Evolutionary conservation across 495 filamentous ascomycete genomes (phyloP), one percentile per base, ranked within the genome.

Genomic region (Barbatosphaeria neglecta): DNA sequence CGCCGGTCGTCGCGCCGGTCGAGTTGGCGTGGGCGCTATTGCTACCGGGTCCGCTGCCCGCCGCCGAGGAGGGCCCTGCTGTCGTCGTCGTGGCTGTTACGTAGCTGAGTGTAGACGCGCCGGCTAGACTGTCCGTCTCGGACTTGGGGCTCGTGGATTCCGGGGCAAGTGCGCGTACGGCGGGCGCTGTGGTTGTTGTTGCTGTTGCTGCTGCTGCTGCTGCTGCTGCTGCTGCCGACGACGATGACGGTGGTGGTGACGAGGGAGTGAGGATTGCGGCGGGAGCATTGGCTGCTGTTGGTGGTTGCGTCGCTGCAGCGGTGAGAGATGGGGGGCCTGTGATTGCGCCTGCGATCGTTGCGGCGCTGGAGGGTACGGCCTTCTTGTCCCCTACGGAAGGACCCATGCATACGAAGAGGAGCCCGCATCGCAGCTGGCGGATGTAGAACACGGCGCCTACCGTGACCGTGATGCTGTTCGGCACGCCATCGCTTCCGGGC

Each of bases 381-480:
- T 39, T 43, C 38, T 17, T 16, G 7, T 17, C 45, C 8, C 43
- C 35, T 2, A 17, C n/a, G 15, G 45, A 40, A n/a, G 68, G 67
- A n/a, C 73, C 72, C 40, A 75, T 62, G 51, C 69, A 73, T 40
- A 78, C 64, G 49, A 76, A 74, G 31, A 78, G 50, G 48, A 78
- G 61, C 13, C 70, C 72, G 58, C 72, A 74, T 5, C 52, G 50
- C 41, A 78, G 58, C 0, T 56, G 55, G 3, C 73, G 59, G 35
- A 78, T 70, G 25, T 71, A 58, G 45, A 78, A 66, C 8, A 73
- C 61, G 17, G 65, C 68, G 44, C 57, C 58, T 6, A 41, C 15
- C 20, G n/a, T 23, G 39, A 41, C 20, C 19, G 39, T 41, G 11
- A 41, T 41, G 39, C 39, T 23, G 22, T 53, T 46, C 10, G 31